Evolutionary conservation across 148 eudicot species (phyloP), one percentile per base, ranked within the genome.

Genomic region (Amaranthus hypochondriacus): DNA sequence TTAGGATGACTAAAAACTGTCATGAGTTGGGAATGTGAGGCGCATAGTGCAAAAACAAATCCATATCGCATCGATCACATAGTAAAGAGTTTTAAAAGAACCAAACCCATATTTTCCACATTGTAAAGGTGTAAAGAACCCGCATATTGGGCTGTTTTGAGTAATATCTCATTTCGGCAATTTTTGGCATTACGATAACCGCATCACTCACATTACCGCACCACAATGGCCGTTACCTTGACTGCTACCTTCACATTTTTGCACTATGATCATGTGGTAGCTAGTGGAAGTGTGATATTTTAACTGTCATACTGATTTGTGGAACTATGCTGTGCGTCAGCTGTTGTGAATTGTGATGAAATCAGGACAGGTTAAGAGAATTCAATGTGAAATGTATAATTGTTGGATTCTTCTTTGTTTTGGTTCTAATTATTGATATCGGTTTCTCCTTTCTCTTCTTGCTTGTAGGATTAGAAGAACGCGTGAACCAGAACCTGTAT

Each of bases 401-500:
- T 47, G 5, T 48, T n/a, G 4, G 48, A 5, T 9, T 66, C 3
- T 48, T 12, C 12, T 8, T 60, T 50, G 39, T 50, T 50, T 49
- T 15, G 56, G 44, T 21, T 50, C 57, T 67, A 9, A 50, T 48
- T 66, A 42, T 52, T 2, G 39, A 28, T 28, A 28, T 28, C 39
- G 39, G 39, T 18, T 44, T 70, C 0, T 57, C 9, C 42, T 12
- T 43, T 4, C 69, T 3, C 2, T 7, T 9, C 2, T 68, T 64
- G 59, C 48, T 73, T 85, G 73, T 89, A 93, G 98, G 98, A 93
- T 93, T 56, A 83, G 84, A 83, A 89, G 98, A 79, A 87, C 80
- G 49, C 85, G 77, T 61, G 89, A 85, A 68, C 90, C 91, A 1
- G 88, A 90, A 82, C 96, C 96, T 1, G 77, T 91, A 46, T 89